phyloP scores from a whole-genome alignment of 257 asterid species.

The Coffea canephora region DNA sequence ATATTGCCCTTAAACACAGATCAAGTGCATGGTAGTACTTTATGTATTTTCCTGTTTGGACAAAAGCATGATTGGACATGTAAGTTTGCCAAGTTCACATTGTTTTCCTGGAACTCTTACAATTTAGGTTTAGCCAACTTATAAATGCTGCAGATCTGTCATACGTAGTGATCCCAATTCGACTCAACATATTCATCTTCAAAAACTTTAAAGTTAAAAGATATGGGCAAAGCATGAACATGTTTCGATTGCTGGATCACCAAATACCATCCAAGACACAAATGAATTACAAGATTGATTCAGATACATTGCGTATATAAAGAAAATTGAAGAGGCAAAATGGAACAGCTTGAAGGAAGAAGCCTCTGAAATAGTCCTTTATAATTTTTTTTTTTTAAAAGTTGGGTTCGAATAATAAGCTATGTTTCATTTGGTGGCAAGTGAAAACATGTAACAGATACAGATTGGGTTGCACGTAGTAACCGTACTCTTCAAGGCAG shows the following conservation, averaged over 20 bases:
- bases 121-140: background rate
- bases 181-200: background rate
- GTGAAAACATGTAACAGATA: background rate
- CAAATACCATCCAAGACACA: too few relatives aligned
- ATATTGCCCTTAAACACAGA: too few relatives aligned
- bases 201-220: background rate
- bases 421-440: background rate
- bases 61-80: background rate
- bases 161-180: background rate
- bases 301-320: background rate
- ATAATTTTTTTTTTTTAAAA: background rate
- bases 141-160: background rate
- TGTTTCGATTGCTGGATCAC: background rate
- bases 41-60: background rate
- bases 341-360: background rate
- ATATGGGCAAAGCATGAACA: background rate
- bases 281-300: background rate
- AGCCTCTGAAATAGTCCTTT: background rate
- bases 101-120: background rate
- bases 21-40: background rate
- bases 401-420: background rate
- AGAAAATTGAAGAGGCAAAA: background rate
- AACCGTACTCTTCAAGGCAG: slow-evolving; percentile 77
- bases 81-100: background rate
- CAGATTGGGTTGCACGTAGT: slow-evolving; percentile 17